These are phyloP conservation scores for Rhodomyrtus tomentosa DNA, from an alignment of 345 rosid genomes.

Conservation along the genomic window DNA sequence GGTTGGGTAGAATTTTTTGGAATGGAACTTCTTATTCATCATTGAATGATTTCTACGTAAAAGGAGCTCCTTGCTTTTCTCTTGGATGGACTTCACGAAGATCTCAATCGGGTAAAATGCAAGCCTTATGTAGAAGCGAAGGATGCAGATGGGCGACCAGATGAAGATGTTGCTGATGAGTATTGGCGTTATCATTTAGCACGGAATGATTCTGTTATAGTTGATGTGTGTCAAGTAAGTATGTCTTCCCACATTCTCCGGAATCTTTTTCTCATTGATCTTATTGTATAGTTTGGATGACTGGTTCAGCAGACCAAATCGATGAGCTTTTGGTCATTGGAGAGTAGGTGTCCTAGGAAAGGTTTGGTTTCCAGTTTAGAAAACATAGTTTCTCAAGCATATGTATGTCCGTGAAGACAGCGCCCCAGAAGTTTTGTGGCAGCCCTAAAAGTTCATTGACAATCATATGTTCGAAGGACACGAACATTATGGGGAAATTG, in stretches of 20 bases:
- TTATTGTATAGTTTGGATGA: neutral
- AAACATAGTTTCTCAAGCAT: neutral
- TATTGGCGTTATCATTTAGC: constrained; percentile 87
- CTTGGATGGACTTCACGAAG: constrained; percentile 97
- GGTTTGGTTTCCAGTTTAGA: neutral
- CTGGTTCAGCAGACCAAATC: neutral
- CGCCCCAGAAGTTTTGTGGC: neutral
- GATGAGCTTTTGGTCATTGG: neutral
- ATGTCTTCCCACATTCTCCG: constrained; percentile 14
- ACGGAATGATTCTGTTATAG: constrained; percentile 87
- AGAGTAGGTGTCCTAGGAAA: neutral
- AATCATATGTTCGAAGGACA: neutral
- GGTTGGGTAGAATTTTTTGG: neutral
- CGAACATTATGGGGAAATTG: neutral
- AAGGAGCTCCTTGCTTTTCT: constrained; percentile 95
- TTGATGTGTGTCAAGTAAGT: constrained; percentile 81
- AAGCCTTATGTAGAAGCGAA: constrained; percentile 87
- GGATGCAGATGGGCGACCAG: constrained; percentile 76
- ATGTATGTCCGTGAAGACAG: neutral
- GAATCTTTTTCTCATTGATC: constrained; percentile 7
- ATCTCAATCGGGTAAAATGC: constrained; percentile 84
- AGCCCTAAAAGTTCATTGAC: neutral
- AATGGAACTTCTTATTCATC: neutral
- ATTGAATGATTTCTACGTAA: constrained; percentile 10
- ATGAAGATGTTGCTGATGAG: constrained; percentile 91